These are phyloP conservation scores for Articulospora tetracladia DNA, from an alignment of 495 filamentous ascomycete genomes.

Conservation along the genomic window DNA sequence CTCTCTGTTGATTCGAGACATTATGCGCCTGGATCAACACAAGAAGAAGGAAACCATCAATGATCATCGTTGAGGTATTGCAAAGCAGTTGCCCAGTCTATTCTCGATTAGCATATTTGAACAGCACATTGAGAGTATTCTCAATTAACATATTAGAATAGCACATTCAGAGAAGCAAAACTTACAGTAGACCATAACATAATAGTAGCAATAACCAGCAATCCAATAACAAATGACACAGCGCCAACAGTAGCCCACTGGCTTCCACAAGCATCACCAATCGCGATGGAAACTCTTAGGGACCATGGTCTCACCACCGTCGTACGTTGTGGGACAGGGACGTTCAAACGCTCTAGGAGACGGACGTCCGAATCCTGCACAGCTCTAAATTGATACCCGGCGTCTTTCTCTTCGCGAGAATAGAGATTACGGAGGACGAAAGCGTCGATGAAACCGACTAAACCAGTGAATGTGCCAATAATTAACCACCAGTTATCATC, in stretches of 20 bases:
- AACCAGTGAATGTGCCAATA: constrained; percentile 39
- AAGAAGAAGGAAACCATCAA: constrained; percentile 38
- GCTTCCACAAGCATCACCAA: constrained; percentile 27
- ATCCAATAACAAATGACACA: constrained; percentile 26
- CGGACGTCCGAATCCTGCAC: constrained; percentile 11
- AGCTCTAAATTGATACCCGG: constrained; percentile 15
- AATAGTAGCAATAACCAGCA: constrained; percentile 29
- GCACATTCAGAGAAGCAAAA: not conserved
- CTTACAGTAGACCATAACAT: constrained; percentile 30
- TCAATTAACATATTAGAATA: not conserved
- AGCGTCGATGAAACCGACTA: constrained; percentile 36
- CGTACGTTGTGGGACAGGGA: constrained; percentile 10
- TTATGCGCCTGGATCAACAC: constrained; percentile 38
- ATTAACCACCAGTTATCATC: constrained; percentile 37
- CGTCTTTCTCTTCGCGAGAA: constrained; percentile 23
- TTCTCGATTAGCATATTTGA: not conserved
- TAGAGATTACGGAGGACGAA: constrained; percentile 38
- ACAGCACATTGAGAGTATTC: not conserved
- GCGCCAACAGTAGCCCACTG: constrained; percentile 25
- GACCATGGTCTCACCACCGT: constrained; percentile 14
- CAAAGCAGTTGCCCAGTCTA: constrained; percentile 36
- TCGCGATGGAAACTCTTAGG: constrained; percentile 22
- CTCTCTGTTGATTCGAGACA: constrained; percentile 23
- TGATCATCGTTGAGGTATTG: constrained; percentile 38
- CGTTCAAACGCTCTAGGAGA: constrained; percentile 25